Conservation (phyloP, 2,329 filamentous ascomycete species). For the Talaromyces marneffei region DNA sequence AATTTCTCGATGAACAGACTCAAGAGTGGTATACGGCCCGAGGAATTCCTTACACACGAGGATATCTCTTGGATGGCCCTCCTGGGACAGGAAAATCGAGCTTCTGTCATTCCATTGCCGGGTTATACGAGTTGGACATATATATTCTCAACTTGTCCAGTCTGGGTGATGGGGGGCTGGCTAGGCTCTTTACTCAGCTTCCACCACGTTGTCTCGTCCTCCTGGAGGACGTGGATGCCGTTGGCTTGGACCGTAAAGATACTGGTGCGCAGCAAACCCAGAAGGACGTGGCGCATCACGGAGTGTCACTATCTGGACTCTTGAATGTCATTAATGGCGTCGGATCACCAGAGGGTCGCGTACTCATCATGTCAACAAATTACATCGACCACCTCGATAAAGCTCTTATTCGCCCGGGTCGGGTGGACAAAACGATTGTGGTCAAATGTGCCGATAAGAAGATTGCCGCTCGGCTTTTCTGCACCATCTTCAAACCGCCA, state of each 20-base stretch:
- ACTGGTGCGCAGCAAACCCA: slow-evolving; percentile 48
- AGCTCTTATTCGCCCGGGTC: slow-evolving; percentile 60
- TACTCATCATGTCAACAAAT: slow-evolving; percentile 70
- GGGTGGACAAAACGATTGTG: slow-evolving; percentile 60
- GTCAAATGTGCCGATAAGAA: slow-evolving; percentile 42
- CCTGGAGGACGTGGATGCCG: slow-evolving; percentile 70
- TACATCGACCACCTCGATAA: slow-evolving; percentile 58
- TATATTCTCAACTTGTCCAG: slow-evolving; percentile 62
- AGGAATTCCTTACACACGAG: slow-evolving; percentile 77
- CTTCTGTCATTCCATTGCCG: slow-evolving; percentile 63
- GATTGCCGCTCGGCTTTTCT: slow-evolving; percentile 35
- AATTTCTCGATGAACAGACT: slow-evolving; percentile 16
- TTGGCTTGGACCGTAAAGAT: slow-evolving; percentile 50
- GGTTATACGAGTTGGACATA: slow-evolving; percentile 63
- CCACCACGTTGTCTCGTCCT: slow-evolving; percentile 67
- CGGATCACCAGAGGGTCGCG: slow-evolving; percentile 60
- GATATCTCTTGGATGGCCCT: slow-evolving; percentile 74
- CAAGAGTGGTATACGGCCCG: slow-evolving; percentile 66
- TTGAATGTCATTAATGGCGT: slow-evolving; percentile 67
- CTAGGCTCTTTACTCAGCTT: slow-evolving; percentile 58
- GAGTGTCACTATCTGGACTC: slow-evolving; percentile 58
- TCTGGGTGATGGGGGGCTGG: slow-evolving; percentile 61
- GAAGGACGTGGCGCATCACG: slow-evolving; percentile 8
- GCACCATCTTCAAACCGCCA: slow-evolving; percentile 2
- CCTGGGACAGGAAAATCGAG: slow-evolving; percentile 75